Conservation (phyloP, 163 green algal genomes). For the Scenedesmus sp. region DNA sequence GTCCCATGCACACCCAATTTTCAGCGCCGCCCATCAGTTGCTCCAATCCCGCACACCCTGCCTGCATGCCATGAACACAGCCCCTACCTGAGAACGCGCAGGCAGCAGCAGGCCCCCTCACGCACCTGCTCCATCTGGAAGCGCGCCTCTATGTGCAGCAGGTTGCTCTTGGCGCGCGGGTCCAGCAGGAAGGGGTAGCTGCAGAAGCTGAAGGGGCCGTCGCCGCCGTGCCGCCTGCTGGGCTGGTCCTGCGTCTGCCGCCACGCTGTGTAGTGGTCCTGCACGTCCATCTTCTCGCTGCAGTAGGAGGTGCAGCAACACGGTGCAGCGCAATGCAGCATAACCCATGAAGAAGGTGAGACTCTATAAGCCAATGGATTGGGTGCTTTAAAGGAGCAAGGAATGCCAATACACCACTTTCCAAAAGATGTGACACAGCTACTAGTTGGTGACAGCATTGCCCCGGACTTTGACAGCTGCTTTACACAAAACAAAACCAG, state of each 20-base stretch:
- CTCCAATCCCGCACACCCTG: background rate
- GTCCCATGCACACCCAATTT: background rate
- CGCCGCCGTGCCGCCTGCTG: constrained; percentile 61
- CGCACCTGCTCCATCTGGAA: constrained; percentile 92
- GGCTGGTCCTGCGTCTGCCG: constrained; percentile 87
- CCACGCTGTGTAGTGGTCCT: constrained; percentile 96
- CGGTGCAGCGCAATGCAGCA: background rate
- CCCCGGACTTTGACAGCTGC: background rate
- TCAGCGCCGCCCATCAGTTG: background rate
- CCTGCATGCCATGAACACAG: background rate
- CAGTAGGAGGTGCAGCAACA: background rate
- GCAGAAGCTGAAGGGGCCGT: constrained; percentile 96
- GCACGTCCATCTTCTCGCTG: constrained; percentile 93
- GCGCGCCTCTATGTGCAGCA: constrained; percentile 93
- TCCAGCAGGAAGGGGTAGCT: constrained; percentile 95
- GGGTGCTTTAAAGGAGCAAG: no score
- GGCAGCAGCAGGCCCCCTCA: no score
- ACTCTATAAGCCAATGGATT: background rate
- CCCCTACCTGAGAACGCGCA: no score
- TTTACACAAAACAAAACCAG: background rate
- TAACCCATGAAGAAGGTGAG: background rate
- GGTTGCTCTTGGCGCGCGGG: constrained; percentile 90
- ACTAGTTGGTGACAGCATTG: background rate
- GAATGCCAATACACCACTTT: background rate
- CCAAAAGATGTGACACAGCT: background rate